A percentile compares a stretch with the other conserved stretches of the same genome.
Conservation (phyloP, 2,329 filamentous ascomycete genomes). For the Colletotrichum karsti region DNA sequence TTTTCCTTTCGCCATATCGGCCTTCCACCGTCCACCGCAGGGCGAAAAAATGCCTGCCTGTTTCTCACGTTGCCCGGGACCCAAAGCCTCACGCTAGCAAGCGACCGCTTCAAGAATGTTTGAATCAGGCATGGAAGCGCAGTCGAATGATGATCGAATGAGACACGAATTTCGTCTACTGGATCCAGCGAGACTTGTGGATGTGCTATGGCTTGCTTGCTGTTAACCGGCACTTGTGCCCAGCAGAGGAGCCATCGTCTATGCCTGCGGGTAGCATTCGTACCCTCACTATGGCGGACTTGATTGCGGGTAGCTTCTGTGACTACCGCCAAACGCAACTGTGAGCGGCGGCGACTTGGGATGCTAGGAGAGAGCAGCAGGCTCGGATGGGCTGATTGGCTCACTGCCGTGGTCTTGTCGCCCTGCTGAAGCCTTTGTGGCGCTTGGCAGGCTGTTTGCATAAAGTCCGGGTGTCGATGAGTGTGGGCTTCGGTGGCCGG, state of each 20-base stretch:
- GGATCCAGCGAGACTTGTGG: not conserved
- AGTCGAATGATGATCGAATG: constrained; percentile 25
- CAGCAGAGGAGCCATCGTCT: not conserved
- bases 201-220: constrained; percentile 1
- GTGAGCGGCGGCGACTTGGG: constrained; percentile 5
- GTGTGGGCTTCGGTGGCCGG: constrained; percentile 30
- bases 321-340: constrained; percentile 6
- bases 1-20: not conserved
- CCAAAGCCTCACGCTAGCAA: constrained; percentile 3
- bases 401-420: not conserved
- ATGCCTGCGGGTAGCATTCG: too few relatives aligned
- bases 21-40: not conserved
- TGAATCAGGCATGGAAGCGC: constrained; percentile 13
- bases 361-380: constrained; percentile 8
- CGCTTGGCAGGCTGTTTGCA: constrained; percentile 36
- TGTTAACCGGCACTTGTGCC: not conserved
- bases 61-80: not conserved
- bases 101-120: not conserved
- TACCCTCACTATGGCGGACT: too few relatives aligned
- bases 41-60: not conserved
- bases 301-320: constrained; percentile 13
- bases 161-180: constrained; percentile 15
- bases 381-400: constrained; percentile 12
- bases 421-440: constrained; percentile 3
- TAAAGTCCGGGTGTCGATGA: constrained; percentile 38